Evolutionary conservation across 176 grass and related monocot species (phyloP).

Genomic region (Carex kokanica): DNA sequence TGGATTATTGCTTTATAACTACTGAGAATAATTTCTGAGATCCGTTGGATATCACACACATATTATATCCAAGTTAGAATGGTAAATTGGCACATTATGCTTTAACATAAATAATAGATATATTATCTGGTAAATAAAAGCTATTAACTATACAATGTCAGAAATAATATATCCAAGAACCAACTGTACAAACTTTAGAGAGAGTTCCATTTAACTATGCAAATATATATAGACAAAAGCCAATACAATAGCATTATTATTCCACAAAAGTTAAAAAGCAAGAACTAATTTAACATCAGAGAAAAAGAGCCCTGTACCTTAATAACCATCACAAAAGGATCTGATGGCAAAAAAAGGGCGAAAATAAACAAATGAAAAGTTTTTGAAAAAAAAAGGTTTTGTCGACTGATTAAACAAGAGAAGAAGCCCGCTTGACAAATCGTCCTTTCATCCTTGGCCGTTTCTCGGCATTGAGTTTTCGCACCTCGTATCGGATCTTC

Average conservation of each 20-base stretch:
- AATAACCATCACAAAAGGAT: slow-evolving; percentile 29
- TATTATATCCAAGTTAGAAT: background rate
- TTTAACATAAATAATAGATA: background rate
- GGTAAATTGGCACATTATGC: background rate
- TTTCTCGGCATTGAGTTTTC: slow-evolving; percentile 98
- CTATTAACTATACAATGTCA: background rate
- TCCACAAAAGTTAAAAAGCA: slow-evolving; percentile 7
- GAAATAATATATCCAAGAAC: background rate
- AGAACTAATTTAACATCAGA: slow-evolving; percentile 16
- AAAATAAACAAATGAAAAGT: slow-evolving; percentile 26
- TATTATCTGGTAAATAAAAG: background rate
- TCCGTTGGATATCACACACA: no score
- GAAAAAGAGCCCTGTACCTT: slow-evolving; percentile 15
- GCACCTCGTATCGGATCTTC: slow-evolving; percentile 99
- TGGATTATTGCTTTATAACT: background rate
- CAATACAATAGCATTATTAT: slow-evolving; percentile 27
- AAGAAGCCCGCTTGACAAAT: slow-evolving; percentile 63
- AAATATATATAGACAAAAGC: slow-evolving; percentile 19
- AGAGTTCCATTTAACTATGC: slow-evolving; percentile 5
- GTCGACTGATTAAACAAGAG: slow-evolving; percentile 14
- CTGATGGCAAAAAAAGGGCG: slow-evolving; percentile 32
- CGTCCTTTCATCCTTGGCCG: slow-evolving; percentile 93
- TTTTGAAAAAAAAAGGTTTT: slow-evolving; percentile 19
- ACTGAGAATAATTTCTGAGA: no score
- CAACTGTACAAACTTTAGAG: background rate